phyloP scores from a whole-genome alignment of 352 stramenopile genomes.

The Thalassiosira mediterranea region DNA sequence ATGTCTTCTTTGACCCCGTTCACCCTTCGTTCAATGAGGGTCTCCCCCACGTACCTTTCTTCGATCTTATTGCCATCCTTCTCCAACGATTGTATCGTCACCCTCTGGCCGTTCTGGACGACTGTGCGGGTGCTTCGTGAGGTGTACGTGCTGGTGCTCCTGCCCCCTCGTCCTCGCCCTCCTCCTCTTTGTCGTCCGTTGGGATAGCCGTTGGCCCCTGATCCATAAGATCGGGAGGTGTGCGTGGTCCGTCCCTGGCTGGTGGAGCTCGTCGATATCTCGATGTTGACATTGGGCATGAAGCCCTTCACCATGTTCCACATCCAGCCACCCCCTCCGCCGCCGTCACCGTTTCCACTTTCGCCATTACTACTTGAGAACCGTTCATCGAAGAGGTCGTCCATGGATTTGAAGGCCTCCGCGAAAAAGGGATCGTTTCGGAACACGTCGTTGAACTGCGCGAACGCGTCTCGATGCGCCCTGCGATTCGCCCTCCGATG shows the following conservation, averaged over 20 bases:
- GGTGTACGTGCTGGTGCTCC: conserved; percentile 2
- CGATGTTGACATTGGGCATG: conserved; percentile 5
- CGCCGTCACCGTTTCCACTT: conserved; percentile 13
- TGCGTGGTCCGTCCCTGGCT: neutral
- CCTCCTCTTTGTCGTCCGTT: no score
- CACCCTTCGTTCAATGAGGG: conserved; percentile 54
- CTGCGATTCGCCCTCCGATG: neutral
- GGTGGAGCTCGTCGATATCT: neutral
- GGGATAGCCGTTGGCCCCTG: neutral
- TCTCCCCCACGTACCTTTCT: conserved; percentile 56
- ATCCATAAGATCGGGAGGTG: neutral
- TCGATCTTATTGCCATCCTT: conserved; percentile 69
- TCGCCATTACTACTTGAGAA: conserved; percentile 41
- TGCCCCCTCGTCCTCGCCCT: neutral
- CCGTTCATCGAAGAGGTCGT: conserved; percentile 59
- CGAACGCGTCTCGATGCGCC: conserved; percentile 48
- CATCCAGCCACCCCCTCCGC: conserved; percentile 59
- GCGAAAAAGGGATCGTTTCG: conserved; percentile 73
- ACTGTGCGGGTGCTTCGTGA: conserved; percentile 14
- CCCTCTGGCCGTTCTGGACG: conserved; percentile 43
- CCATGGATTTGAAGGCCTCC: conserved; percentile 61
- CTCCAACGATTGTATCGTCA: conserved; percentile 64
- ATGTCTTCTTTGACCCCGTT: conserved; percentile 45
- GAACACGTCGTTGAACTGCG: conserved; percentile 74
- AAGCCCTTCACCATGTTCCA: conserved; percentile 40